Evolutionary conservation across 1,284 basidiomycete genomes (phyloP), one percentile per base, ranked within the genome.

Genomic region (Athelia psychrophila): DNA sequence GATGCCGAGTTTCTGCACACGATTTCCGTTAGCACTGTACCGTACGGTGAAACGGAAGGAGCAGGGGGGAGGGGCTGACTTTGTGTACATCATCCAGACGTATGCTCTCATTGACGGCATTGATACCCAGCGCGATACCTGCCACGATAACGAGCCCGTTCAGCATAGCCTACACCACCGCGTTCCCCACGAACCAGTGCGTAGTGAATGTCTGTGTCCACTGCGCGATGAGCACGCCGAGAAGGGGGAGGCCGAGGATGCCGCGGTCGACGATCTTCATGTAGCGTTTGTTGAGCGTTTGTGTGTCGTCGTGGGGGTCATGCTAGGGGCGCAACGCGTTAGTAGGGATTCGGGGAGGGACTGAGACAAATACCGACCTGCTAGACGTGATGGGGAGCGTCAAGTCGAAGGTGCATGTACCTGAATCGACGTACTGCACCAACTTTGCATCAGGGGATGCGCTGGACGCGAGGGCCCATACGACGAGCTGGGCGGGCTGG

Each of bases 1-100:
- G 44, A 83, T 63, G 27, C 88, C 87, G 59, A 77, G 74, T 68
- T 73, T 72, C 80, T n/a, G n/a, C n/a, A n/a, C n/a, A n/a, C n/a
- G n/a, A n/a, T n/a, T n/a, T n/a, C n/a, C n/a, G n/a, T n/a, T n/a
- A n/a, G n/a, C n/a, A n/a, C n/a, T n/a, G n/a, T n/a, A n/a, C n/a
- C n/a, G n/a, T n/a, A n/a, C n/a, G n/a, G n/a, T n/a, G n/a, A n/a
- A n/a, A n/a, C n/a, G n/a, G n/a, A n/a, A n/a, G n/a, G n/a, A n/a
- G n/a, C n/a, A n/a, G n/a, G n/a, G n/a, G n/a, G n/a, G n/a, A n/a
- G n/a, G n/a, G n/a, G n/a, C n/a, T n/a, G n/a, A n/a, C n/a, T n/a
- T 83, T 83, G 66, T 88, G 82, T 9, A 63, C 56, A 51, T 80
- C 75, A 55, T 74, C 59, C 18, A 82, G 62, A 51, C 80, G 77